These are phyloP conservation scores for Phytophthora vignae DNA, from an alignment of 352 stramenopile species.

Conservation along the genomic window DNA sequence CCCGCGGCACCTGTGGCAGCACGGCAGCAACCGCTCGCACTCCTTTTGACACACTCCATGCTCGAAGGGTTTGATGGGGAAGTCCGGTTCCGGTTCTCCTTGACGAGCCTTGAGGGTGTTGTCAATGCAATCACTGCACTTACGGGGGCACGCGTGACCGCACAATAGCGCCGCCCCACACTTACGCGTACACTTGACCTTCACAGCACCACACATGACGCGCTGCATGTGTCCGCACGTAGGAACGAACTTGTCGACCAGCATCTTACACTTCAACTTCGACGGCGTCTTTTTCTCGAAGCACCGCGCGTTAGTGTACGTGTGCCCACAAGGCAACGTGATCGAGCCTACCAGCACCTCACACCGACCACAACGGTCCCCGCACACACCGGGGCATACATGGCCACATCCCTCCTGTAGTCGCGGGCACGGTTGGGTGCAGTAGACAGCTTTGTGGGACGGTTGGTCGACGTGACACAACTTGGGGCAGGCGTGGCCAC, in stretches of 20 bases:
- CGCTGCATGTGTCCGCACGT: slow-evolving; percentile 43
- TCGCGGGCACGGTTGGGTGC: slow-evolving; percentile 63
- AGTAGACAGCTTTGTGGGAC: slow-evolving; percentile 55
- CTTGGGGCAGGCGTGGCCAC: slow-evolving; percentile 59
- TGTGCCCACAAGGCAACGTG: slow-evolving; percentile 63
- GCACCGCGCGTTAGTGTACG: slow-evolving; percentile 37
- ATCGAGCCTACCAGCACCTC: slow-evolving; percentile 47
- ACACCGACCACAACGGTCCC: slow-evolving; percentile 69
- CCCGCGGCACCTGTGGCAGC: slow-evolving; percentile 64
- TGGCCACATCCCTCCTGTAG: slow-evolving; percentile 58
- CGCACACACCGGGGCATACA: slow-evolving; percentile 62
- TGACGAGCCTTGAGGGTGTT: slow-evolving; percentile 38
- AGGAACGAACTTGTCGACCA: slow-evolving; percentile 41
- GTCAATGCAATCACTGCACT: slow-evolving; percentile 46
- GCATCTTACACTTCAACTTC: slow-evolving; percentile 34
- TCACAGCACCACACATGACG: slow-evolving; percentile 30
- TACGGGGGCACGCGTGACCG: slow-evolving; percentile 47
- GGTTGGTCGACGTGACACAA: slow-evolving; percentile 70
- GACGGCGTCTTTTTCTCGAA: slow-evolving; percentile 29
- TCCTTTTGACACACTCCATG: slow-evolving; percentile 62
- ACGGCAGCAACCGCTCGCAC: slow-evolving; percentile 71
- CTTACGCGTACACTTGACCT: slow-evolving; percentile 30
- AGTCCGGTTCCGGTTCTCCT: slow-evolving; percentile 25
- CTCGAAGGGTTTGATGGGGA: slow-evolving; percentile 45
- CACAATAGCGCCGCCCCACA: slow-evolving; percentile 37